phyloP scores from a whole-genome alignment of 2,329 filamentous ascomycete species.

The Fusarium paranaense region DNA sequence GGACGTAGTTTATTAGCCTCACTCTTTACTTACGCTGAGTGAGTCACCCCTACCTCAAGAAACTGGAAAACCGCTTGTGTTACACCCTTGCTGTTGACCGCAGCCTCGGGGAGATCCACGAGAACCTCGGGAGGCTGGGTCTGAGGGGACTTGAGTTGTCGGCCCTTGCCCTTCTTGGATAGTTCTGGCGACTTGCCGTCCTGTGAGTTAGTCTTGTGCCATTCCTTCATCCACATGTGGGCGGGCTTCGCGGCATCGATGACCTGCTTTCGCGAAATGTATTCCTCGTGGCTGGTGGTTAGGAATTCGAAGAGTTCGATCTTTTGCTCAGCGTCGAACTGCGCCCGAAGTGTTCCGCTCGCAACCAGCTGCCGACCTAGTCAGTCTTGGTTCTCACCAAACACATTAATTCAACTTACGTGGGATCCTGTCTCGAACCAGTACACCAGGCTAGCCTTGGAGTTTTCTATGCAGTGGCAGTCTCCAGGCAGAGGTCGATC shows the following conservation, averaged over 20 bases:
- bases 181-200: slow-evolving; percentile 74
- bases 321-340: slow-evolving; percentile 82
- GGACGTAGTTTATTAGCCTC: slow-evolving; percentile 38
- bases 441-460: slow-evolving; percentile 84
- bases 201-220: slow-evolving; percentile 68
- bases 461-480: slow-evolving; percentile 80
- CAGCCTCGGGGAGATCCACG: slow-evolving; percentile 69
- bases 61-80: slow-evolving; percentile 72
- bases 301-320: slow-evolving; percentile 89
- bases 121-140: slow-evolving; percentile 67
- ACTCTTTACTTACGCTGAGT: slow-evolving; percentile 31
- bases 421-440: slow-evolving; percentile 89
- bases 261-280: slow-evolving; percentile 76
- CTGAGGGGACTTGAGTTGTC: slow-evolving; percentile 69
- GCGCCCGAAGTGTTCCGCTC: slow-evolving; percentile 79
- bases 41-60: slow-evolving; percentile 64
- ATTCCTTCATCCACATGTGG: slow-evolving; percentile 75
- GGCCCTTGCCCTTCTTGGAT: slow-evolving; percentile 73
- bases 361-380: slow-evolving; percentile 73
- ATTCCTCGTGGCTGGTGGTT: slow-evolving; percentile 83
- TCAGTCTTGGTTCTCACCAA: slow-evolving; percentile 39
- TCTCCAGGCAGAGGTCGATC: slow-evolving; percentile 70
- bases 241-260: slow-evolving; percentile 71
- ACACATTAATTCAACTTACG: slow-evolving; percentile 59
- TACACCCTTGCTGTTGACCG: slow-evolving; percentile 69